Evolutionary conservation across 2,329 filamentous ascomycete genomes (phyloP), one percentile per base, ranked within the genome.

Genomic region (Phyllachora maydis): DNA sequence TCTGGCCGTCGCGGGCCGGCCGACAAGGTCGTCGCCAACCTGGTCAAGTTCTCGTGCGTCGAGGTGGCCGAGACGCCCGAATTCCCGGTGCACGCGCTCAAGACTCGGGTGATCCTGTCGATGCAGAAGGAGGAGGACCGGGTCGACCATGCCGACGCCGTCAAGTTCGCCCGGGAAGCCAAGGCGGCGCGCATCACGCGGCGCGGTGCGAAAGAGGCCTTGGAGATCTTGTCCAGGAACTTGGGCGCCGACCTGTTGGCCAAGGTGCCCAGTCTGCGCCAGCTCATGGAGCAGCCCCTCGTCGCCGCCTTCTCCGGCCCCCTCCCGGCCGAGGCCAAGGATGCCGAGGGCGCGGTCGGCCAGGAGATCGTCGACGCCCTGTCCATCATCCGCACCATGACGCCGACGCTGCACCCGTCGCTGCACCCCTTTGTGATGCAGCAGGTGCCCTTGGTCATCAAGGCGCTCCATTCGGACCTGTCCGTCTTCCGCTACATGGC

Each of bases 1-100:
- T 68, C 69, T 26, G 75, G 79, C 18, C 76, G 85, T 30, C 65
- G 72, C 27, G 81, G 73, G 10, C 81, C 90, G 8, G 83, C 88
- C 10, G 83, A 93, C 45, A 98, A 98, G 51, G 77, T 98, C 9
- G 83, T 95, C 14, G 72, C 78, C 22, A 98, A 98, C 40, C 50
- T 98, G 24, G 79, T 91, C 50, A 95, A 93, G 41, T 98, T 93
- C 48, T 92, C 82, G 32, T 98, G 88, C 40, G 81, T 93, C 39
- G 88, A 98, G 43, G 91, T 90, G 2, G 85, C 88, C 1, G 90
- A 98, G 46, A 98, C 90, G 0, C 88, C 88, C 0, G 88, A 95
- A 39, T 95, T 95, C 43, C 68, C 73, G 4, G 72, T 77, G 14
- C 88, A 95, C 38, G 76, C 75, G 2, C 46, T 57, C 20, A 73